Evolutionary conservation across 1,284 basidiomycete genomes (phyloP).

Genomic region (Neonothopanus nambi): DNA sequence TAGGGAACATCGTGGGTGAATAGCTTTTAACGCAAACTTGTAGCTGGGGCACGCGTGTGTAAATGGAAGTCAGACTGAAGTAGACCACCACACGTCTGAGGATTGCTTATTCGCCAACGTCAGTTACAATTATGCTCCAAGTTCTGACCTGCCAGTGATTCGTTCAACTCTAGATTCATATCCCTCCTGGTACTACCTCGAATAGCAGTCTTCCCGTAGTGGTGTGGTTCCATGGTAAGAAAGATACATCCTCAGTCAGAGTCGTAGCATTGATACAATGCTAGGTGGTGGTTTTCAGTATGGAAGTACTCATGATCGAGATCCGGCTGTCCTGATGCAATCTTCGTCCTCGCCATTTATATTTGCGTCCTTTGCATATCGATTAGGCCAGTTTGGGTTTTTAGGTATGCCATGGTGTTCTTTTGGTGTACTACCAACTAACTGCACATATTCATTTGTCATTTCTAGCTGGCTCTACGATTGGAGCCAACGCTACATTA

Average conservation of each 20-base stretch:
- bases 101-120: constrained; percentile 45
- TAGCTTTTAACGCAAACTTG: not conserved
- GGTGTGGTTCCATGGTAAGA: constrained; percentile 37
- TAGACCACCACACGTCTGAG: constrained; percentile 32
- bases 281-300: constrained; percentile 40
- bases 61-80: constrained; percentile 20
- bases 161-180: constrained; percentile 28
- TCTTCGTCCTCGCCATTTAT: constrained; percentile 33
- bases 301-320: constrained; percentile 31
- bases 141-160: not conserved
- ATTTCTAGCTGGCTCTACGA: constrained; percentile 5
- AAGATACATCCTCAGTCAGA: not conserved
- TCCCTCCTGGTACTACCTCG: constrained; percentile 27
- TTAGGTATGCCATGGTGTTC: constrained; percentile 27
- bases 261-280: not conserved
- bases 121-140: not conserved
- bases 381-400: constrained; percentile 42
- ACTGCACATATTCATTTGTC: not conserved
- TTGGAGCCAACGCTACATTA: constrained; percentile 26
- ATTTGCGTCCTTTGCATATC: constrained; percentile 42
- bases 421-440: not conserved
- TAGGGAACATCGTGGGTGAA: not conserved
- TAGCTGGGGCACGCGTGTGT: constrained; percentile 33
- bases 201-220: constrained; percentile 32
- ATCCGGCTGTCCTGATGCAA: constrained; percentile 29